These are phyloP conservation scores for Akanthomyces muscarius DNA, from an alignment of 2,329 filamentous ascomycete genomes.

Conservation along the genomic window DNA sequence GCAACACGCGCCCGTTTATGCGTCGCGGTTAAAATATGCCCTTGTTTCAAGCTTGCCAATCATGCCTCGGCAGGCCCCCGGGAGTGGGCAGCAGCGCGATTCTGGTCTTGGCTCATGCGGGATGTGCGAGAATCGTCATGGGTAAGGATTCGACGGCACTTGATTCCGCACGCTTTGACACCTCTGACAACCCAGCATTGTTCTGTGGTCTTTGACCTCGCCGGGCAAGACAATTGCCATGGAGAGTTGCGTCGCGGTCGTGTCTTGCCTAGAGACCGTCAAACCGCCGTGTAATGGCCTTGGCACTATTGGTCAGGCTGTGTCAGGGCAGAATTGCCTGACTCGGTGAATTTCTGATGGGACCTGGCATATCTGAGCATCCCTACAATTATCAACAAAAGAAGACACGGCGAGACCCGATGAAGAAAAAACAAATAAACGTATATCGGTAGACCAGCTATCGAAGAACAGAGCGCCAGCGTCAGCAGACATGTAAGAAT, in stretches of 20 bases:
- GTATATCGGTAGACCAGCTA: no score
- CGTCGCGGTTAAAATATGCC: neutral
- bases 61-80: neutral
- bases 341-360: neutral
- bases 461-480: neutral
- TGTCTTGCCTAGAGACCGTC: neutral
- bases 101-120: neutral
- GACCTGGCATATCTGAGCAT: neutral
- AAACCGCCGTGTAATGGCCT: neutral
- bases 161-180: constrained; percentile 7
- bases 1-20: neutral
- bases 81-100: neutral
- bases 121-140: neutral
- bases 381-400: neutral
- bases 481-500: no score
- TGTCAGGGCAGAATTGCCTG: neutral
- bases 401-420: neutral
- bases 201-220: neutral
- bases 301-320: neutral
- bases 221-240: neutral
- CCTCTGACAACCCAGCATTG: neutral
- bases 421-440: no score
- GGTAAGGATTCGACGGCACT: neutral
- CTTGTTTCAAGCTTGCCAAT: neutral
- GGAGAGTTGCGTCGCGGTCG: no score